Base-by-base conservation (phyloP, 306 rosid species). In the Hippophae rhamnoides region DNA sequence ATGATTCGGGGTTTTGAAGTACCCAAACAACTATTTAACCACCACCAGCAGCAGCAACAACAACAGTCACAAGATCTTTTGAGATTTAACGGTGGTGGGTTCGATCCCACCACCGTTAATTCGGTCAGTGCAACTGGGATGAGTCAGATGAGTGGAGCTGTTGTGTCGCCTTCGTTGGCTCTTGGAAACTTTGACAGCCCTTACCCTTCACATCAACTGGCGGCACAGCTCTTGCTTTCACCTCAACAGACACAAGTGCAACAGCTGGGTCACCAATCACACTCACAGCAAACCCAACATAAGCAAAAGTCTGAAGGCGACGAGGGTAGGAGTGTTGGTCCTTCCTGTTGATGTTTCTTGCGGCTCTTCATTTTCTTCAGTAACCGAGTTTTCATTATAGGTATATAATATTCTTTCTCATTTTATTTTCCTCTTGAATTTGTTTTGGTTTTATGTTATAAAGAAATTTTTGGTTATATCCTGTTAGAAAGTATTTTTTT, bases 121-220 rank as follows among this genome's bases (percentile, higher is more conserved):
- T 61, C 95, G 13, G 80, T 66, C 45, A 56, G 79, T 25, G 81
- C 60, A 2, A 65, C 77, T 48, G 89, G 87, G 57, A 80, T 82
- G 63, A 72, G 65, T 65, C 86, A 76, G 51, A 77, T 82, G 63
- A 60, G 77, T 6, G 57, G 74, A 2, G 57, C 46, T 13, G 80
- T 60, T 7, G 63, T 84, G 64, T 75, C 83, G 7, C 89, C 95
- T 9, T 82, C 95, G 2, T 76, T 89, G 71, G 86, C 97, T 61
- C 71, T 86, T 59, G 94, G 90, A 0, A 68, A 81, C 5, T 90
- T 74, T 54, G 94, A 90, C 13, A 78, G 61, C 41, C 52, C 27
- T 60, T 86, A 69, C 49, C 65, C 72, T 13, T 82, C 79, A 7
- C 76, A 52, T 1, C 71, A 58, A 52, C 71, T 86, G 60, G 78